Evolutionary conservation across 2,329 filamentous ascomycete genomes (phyloP).

Genomic region (Fusarium verrucosum): DNA sequence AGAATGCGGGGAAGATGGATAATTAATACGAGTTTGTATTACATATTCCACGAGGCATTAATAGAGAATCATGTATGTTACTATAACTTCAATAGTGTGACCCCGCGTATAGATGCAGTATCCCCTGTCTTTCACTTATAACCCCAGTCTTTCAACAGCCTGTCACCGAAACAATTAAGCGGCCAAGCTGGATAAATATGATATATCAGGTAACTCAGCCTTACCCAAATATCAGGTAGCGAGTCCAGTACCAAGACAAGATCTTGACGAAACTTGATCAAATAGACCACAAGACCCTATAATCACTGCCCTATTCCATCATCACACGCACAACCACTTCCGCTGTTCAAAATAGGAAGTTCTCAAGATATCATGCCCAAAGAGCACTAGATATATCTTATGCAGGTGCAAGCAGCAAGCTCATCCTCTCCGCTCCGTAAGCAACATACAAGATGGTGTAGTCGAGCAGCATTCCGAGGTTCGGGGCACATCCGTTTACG

Average conservation of each 20-base stretch:
- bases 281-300: background rate
- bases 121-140: background rate
- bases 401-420: constrained; percentile 11
- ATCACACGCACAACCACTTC: background rate
- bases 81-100: no score
- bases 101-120: background rate
- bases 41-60: background rate
- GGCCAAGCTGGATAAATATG: constrained; percentile 1
- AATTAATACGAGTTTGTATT: background rate
- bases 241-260: background rate
- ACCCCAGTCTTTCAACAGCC: constrained; percentile 1
- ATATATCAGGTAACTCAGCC: constrained; percentile 9
- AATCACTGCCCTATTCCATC: background rate
- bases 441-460: constrained; percentile 23
- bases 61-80: background rate
- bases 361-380: background rate
- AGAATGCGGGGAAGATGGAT: background rate
- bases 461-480: constrained; percentile 30
- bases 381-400: background rate
- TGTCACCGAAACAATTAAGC: constrained; percentile 3
- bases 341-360: constrained; percentile 22
- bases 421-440: constrained; percentile 7
- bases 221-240: constrained; percentile 5
- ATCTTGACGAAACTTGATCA: background rate
- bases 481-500: background rate